A percentile compares a stretch with the other conserved stretches of the same genome.
Conservation (phyloP, 305 asterid genomes). For the Monarda citriodora region DNA sequence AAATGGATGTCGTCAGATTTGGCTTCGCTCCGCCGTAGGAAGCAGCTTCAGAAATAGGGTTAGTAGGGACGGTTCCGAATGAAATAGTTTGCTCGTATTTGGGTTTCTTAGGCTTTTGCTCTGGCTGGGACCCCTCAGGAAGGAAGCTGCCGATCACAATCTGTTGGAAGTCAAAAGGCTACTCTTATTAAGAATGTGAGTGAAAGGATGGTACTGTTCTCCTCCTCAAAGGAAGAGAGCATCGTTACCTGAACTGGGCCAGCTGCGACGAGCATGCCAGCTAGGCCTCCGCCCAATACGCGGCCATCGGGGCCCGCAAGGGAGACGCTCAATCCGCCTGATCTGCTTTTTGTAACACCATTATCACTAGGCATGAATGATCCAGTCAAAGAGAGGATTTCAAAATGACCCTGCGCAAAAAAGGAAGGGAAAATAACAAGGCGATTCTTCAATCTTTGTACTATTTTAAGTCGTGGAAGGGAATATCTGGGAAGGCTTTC, state of each 20-base stretch:
- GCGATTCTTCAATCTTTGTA: not conserved
- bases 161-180: slow-evolving; percentile 34
- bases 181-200: not conserved
- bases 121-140: slow-evolving; percentile 53
- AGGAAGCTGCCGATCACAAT: slow-evolving; percentile 86
- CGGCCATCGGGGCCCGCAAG: slow-evolving; percentile 97
- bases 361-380: slow-evolving; percentile 84
- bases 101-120: slow-evolving; percentile 66
- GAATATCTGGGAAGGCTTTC: slow-evolving; percentile 1
- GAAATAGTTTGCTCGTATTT: slow-evolving; percentile 58
- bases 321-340: slow-evolving; percentile 94
- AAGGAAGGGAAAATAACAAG: slow-evolving; percentile 7
- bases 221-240: not conserved
- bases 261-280: slow-evolving; percentile 91
- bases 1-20: slow-evolving; percentile 37
- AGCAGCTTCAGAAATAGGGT: slow-evolving; percentile 44
- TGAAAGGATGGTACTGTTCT: not conserved
- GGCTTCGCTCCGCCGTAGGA: slow-evolving; percentile 39
- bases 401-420: slow-evolving; percentile 85
- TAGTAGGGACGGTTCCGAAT: slow-evolving; percentile 42
- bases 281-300: slow-evolving; percentile 95
- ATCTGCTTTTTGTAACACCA: slow-evolving; percentile 78
- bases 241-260: slow-evolving; percentile 83
- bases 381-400: slow-evolving; percentile 85
- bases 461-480: not conserved